A percentile compares a stretch with the other conserved stretches of the same genome.
These are phyloP conservation scores for Eucalyptus erythrocorys DNA, from an alignment of 345 rosid species.

Conservation along the genomic window DNA sequence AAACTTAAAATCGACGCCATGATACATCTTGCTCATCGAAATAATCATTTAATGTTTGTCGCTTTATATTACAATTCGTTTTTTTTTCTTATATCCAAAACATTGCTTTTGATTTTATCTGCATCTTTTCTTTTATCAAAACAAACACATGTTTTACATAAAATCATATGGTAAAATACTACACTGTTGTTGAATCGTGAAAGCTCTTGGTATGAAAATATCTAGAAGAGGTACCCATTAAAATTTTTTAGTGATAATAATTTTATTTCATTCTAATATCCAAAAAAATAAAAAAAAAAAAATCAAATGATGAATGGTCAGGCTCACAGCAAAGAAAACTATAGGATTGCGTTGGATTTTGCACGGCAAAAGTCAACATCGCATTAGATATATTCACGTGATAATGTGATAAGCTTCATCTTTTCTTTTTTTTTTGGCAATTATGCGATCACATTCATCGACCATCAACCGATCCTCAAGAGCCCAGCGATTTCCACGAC, in stretches of 20 bases:
- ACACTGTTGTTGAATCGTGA: accelerated
- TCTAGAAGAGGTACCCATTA: neutral
- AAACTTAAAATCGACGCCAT: neutral
- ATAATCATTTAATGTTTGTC: neutral
- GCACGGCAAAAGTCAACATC: neutral
- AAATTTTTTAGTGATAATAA: neutral
- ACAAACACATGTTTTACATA: neutral
- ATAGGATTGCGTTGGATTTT: neutral
- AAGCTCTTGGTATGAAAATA: neutral
- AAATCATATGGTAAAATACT: too few relatives aligned
- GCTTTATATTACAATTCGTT: neutral
- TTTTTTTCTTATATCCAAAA: neutral
- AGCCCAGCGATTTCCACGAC: neutral
- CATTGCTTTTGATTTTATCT: neutral
- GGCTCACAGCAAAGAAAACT: neutral
- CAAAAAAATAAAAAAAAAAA: neutral
- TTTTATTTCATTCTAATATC: neutral
- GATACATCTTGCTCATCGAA: neutral
- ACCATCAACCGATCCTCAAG: neutral
- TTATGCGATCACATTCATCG: neutral
- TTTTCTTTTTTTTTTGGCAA: neutral
- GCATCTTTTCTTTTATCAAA: neutral
- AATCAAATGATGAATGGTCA: neutral
- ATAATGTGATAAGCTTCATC: neutral
- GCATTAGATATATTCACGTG: neutral